Evolutionary conservation across 345 rosid species (phyloP), one percentile per base, ranked within the genome.

Genomic region (Salix arbutifolia): DNA sequence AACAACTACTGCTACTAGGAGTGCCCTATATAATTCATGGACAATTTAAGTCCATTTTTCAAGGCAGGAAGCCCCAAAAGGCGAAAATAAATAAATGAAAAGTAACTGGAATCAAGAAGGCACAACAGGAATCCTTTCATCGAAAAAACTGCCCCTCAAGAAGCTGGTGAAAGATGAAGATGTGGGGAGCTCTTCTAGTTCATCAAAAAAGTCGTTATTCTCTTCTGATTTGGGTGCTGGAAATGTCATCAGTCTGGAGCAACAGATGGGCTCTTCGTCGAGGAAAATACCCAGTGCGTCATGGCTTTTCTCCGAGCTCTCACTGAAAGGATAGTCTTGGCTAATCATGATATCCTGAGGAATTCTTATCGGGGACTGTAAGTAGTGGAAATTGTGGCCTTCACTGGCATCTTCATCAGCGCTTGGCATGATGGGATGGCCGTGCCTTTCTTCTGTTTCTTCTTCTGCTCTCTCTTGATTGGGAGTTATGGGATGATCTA

Each of bases 161-260:
- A 86, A 80, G 78, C 86, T 80, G 23, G 85, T 84, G 79, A 83
- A 86, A 52, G 83, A 81, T 64, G 89, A 87, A 58, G 87, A 77
- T 25, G 81, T 77, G 73, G 89, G 88, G 4, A 89, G 85, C 68
- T 91, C 95, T 83, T 87, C 95, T 58, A 91, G 91, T 83, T 91
- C 95, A 76, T 91, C 91, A 68, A 91, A 89, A 84, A 91, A 88
- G 75, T 89, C 95, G 70, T 82, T 58, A 5, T 4, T 83, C 61
- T 86, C 90, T 72, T 86, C 92, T 68, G 85, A 71, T 82, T 77
- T 78, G 13, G 80, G 73, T 35, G 83, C 62, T n/a, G 85, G 70
- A 28, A 78, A 66, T 75, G 80, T 68, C 79, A 78, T 77, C 37
- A 77, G 56, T 60, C 56, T 69, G 58, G 76, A 75, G 31, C 83